A percentile compares a stretch with the other conserved stretches of the same genome.
Conservation (phyloP, 352 stramenopile species). For the Hyaloperonospora arabidopsidis region DNA sequence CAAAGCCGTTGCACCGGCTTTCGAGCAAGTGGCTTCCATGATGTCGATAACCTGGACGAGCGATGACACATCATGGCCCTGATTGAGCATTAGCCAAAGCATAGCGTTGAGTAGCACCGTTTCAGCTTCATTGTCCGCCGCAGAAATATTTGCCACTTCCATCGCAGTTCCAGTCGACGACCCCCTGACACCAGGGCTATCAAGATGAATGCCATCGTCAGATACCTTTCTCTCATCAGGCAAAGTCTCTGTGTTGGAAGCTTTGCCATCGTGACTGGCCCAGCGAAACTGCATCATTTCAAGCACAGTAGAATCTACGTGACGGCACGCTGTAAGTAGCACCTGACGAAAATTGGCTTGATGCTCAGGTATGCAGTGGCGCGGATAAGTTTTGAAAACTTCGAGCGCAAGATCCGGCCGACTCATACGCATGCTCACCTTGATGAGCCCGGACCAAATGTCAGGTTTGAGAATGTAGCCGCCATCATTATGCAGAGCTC, state of each 20-base stretch:
- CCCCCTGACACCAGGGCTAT: conserved; percentile 8
- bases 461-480: conserved; percentile 38
- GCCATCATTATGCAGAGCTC: conserved; percentile 23
- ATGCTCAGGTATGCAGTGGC: conserved; percentile 31
- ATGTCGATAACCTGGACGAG: conserved; percentile 32
- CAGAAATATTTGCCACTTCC: conserved; percentile 7
- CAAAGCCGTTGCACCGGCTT: conserved; percentile 28
- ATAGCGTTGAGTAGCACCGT: conserved; percentile 38
- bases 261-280: conserved; percentile 13
- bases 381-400: conserved; percentile 37
- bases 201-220: conserved; percentile 16
- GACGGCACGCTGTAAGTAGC: conserved; percentile 28
- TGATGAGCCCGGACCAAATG: conserved; percentile 42
- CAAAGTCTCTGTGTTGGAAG: conserved; percentile 13
- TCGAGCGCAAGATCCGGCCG: conserved; percentile 29
- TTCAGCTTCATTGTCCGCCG: conserved; percentile 22
- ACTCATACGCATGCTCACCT: conserved; percentile 33
- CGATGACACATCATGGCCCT: conserved; percentile 23
- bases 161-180: conserved; percentile 8
- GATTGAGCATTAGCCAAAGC: conserved; percentile 48
- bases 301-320: conserved; percentile 25
- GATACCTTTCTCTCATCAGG: conserved; percentile 20
- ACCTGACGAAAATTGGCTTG: conserved; percentile 36
- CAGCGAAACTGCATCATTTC: conserved; percentile 40
- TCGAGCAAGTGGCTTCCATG: conserved; percentile 31